Base-by-base conservation (phyloP, 495 filamentous ascomycete genomes). In the Penicillium lagena region DNA sequence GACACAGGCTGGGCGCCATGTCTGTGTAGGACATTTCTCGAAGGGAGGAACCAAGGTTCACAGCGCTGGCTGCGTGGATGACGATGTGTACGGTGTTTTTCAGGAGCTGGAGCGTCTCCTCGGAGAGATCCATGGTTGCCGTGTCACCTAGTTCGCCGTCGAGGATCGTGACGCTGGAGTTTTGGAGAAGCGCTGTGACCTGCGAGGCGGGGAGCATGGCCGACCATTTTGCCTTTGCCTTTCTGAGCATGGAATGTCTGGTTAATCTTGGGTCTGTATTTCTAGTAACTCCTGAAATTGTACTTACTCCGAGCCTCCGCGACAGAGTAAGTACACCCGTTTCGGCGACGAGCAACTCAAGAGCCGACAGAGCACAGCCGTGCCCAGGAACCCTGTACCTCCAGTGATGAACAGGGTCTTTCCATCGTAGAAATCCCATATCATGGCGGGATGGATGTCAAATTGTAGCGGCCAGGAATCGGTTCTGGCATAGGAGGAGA, bases 71-170 rank as follows among this genome's bases (percentile, higher is more conserved):
- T 8, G 46, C 49, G 17, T 60, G 54, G 28, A 60, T 54, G 12
- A 60, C 32, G 28, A 60, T 44, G 36, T 60, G 57, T 0, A 60
- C 57, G 28, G 43, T 54, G 33, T 22, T 37, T 29, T 60, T 60
- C 12, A 60, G 39, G 50, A 60, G 57, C 31, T 60, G 57, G 0
- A 60, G 22, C 10, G 39, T 40, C 0, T 50, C 46, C 14, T 60
- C 54, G 10, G 50, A 37, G n/a, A 60, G 43, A 39, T 46, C 28
- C 57, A 60, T 60, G 15, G 51, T 60, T n/a, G 57, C 54, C 0
- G 57, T 60, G 15, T 60, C 43, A 11, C 57, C 57, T 12, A 60
- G 13, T 39, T 60, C 57, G 22, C 57, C 57, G 29, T 60, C 57
- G 15, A 60, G 38, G 28, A 60, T 42, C 0, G 54, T 60, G 22